Evolutionary conservation across 495 filamentous ascomycete genomes (phyloP), one percentile per base, ranked within the genome.

Genomic region (Hamigera avellanea): DNA sequence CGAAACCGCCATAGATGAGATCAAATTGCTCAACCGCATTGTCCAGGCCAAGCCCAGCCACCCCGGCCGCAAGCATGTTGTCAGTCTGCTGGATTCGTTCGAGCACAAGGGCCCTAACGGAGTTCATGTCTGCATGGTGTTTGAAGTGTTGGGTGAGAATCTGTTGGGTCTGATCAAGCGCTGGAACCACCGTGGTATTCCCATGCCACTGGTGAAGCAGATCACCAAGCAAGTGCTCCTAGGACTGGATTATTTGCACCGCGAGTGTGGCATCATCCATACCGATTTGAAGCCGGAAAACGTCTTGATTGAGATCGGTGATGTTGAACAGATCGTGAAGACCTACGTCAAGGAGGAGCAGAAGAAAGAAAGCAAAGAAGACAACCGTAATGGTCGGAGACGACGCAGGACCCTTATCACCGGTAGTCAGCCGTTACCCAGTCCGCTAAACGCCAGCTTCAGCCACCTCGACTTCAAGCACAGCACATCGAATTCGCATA

Each of bases 251-350:
- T 96, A 98, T 56, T 71, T 98, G 14, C 91, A 98, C 48, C 78
- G 91, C 33, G 91, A 98, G 61, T 98, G 91, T 65, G 93, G 93
- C 42, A 98, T 98, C 59, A 96, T 98, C 46, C 91, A 98, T 60
- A 98, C 91, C 5, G 91, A 98, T 59, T 61, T 98, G 43, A 98
- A 98, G 57, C 91, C 91, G 26, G 91, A 98, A 52, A 98, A 98
- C 55, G 91, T 98, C 19, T 65, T 98, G 49, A 96, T 99, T 56
- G 91, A 99, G 68, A 95, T 99, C 50, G 91, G 93, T 31, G 91
- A 99, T 46, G 91, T 99, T 27, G 93, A 99, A 66, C 72, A 81
- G 58, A 96, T 95, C 37, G 91, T 98, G 27, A 84, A 94, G 64
- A 82, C 84, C 15, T 88, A 93, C 46, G 93, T 98, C 14, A 85